phyloP scores from a whole-genome alignment of 495 filamentous ascomycete genomes.

The Neurospora tetrasperma region DNA sequence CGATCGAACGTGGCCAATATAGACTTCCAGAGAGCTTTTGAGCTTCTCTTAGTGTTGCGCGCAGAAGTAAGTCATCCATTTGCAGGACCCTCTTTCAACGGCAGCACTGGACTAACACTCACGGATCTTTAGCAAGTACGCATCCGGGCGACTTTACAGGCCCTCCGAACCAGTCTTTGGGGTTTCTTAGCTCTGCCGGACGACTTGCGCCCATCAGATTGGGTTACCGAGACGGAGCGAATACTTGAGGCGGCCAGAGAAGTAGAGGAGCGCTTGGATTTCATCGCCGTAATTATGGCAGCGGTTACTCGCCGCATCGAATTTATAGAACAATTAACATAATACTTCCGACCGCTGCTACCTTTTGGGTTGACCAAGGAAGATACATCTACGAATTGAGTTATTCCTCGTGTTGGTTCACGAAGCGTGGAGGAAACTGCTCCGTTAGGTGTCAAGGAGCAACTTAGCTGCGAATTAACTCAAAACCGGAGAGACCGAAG shows the following conservation, averaged over 20 bases:
- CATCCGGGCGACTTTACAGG: neutral
- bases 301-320: neutral
- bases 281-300: neutral
- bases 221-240: neutral
- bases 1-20: neutral
- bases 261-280: neutral
- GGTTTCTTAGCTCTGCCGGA: neutral
- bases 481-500: neutral
- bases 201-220: neutral
- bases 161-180: too few species aligned
- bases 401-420: neutral
- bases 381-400: neutral
- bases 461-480: neutral
- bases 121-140: neutral
- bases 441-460: neutral
- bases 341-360: neutral
- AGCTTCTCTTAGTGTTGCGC: neutral
- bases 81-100: neutral
- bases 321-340: neutral
- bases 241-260: accelerated
- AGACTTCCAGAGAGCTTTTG: neutral
- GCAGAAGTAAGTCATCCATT: neutral
- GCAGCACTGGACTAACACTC: neutral
- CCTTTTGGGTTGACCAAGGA: neutral
- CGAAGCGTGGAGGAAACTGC: neutral